A percentile compares a stretch with the other conserved stretches of the same genome.
Evolutionary conservation across 1,139 yeast species (phyloP).

Genomic region (Blastobotrys ciferrii): DNA sequence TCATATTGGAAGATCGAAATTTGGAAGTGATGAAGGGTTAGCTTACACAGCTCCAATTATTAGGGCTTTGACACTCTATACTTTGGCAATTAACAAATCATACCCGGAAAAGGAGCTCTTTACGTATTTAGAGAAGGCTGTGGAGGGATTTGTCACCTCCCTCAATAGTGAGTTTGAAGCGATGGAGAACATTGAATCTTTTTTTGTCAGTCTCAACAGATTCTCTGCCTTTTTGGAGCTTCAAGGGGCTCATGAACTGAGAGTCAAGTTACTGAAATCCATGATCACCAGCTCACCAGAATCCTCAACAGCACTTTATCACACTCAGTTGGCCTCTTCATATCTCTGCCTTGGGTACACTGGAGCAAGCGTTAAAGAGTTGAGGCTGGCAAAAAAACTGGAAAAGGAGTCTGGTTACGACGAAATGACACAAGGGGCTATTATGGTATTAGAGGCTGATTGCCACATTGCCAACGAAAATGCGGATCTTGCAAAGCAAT

Average conservation of each 20-base stretch:
- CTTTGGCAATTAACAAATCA: slow-evolving; percentile 15
- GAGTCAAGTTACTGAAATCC: slow-evolving; percentile 20
- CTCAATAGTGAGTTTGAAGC: slow-evolving; percentile 9
- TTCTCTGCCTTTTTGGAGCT: slow-evolving; percentile 22
- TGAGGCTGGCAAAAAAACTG: slow-evolving; percentile 8
- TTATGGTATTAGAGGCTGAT: slow-evolving; percentile 18
- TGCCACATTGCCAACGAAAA: slow-evolving; percentile 18
- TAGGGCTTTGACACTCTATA: slow-evolving; percentile 17
- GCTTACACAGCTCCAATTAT: slow-evolving; percentile 10
- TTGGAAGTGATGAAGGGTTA: neutral
- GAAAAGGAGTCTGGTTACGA: slow-evolving; percentile 12
- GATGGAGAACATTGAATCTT: slow-evolving; percentile 10
- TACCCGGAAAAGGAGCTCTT: slow-evolving; percentile 18
- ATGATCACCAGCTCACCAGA: slow-evolving; percentile 6
- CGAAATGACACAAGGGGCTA: slow-evolving; percentile 13
- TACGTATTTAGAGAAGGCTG: slow-evolving; percentile 16
- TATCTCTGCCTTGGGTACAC: slow-evolving; percentile 21
- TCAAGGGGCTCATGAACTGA: slow-evolving; percentile 25
- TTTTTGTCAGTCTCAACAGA: slow-evolving; percentile 14
- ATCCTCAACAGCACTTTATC: neutral
- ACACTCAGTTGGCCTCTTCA: slow-evolving; percentile 14
- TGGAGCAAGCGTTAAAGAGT: slow-evolving; percentile 21
- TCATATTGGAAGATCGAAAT: neutral
- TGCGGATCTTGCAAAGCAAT: slow-evolving; percentile 11
- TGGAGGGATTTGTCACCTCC: slow-evolving; percentile 13